Base-by-base conservation (phyloP, 192 early-diverging fungal genomes). In the Gaertneriomyces semiglobifer region DNA sequence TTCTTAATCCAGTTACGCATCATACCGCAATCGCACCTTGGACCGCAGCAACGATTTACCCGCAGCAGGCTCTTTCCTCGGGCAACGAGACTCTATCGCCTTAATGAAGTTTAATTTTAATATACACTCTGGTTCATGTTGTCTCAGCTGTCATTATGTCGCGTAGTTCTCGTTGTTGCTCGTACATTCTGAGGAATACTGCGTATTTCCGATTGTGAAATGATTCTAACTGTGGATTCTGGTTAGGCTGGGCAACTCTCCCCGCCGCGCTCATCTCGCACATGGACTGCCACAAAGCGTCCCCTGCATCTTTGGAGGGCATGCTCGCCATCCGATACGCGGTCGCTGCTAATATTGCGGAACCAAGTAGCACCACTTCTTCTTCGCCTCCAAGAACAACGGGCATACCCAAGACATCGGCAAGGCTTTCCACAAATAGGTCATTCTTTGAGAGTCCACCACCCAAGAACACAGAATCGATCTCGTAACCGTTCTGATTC, bases 311-410 rank as follows among this genome's bases (percentile, higher is more conserved):
- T 33, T 33, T 33, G 25, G 25, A 33, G 25, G 25, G 25, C 25
- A 0, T 33, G 25, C 25, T 33, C 25, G 25, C 25, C 25, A 33
- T 33, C 25, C 25, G 25, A 33, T 33, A 60, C 6, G 88, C 89
- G 14, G 79, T 74, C 3, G 82, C 84, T 6, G 89, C 89, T 44
- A 86, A 75, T 7, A 88, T 73, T 3, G 89, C 88, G 3, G 89
- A 83, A 9, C 88, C 88, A 47, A 90, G 69, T 6, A 92, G 81
- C 1, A 88, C 86, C 5, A 86, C 84, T 47, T 87, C 81, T 19
- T 76, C 75, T 39, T 78, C 75, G 53, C 74, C 65, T 3, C 87
- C 82, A 7, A 92, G 47, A 6, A 86, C 64, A 0, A 89, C 84
- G 0, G 58, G 71, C 7, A 77, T 69, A 5, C 81, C 73, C 12